Percentiles rank a stretch among this genome's conserved stretches.
Evolutionary conservation across 331 rosid species (phyloP).

Genomic region (Acacia concinna): DNA sequence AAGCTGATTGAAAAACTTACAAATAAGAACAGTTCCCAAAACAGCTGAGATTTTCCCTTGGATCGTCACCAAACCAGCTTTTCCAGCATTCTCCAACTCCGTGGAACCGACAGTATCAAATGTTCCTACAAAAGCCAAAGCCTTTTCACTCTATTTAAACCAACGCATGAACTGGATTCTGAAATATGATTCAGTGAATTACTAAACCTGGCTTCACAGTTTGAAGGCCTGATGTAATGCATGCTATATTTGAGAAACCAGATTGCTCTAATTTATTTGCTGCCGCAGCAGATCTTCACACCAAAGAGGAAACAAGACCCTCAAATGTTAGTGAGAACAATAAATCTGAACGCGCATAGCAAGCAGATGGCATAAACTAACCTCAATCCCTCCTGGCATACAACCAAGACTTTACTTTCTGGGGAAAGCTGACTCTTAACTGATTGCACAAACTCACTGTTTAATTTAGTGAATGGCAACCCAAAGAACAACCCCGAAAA

Average conservation of each 20-base stretch:
- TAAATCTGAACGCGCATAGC: not conserved
- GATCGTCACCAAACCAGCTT: conserved; percentile 82
- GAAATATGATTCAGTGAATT: not conserved
- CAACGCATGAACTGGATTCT: not conserved
- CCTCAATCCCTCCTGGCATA: conserved; percentile 98
- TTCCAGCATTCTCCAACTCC: conserved; percentile 88
- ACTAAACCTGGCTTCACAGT: conserved; percentile 68
- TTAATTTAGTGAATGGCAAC: conserved; percentile 76
- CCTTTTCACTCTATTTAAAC: conserved; percentile 4
- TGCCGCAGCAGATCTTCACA: conserved; percentile 82
- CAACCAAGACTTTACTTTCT: conserved; percentile 69
- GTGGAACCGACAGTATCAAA: conserved; percentile 79
- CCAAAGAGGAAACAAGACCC: conserved; percentile 34
- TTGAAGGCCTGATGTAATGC: conserved; percentile 90
- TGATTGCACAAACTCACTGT: conserved; percentile 74
- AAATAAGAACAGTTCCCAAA: conserved; percentile 83
- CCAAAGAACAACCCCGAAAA: conserved; percentile 91
- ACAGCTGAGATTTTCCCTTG: conserved; percentile 93
- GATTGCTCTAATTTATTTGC: conserved; percentile 71
- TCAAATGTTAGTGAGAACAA: conserved; percentile 25
- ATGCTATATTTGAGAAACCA: conserved; percentile 73
- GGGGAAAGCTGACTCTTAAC: conserved; percentile 68
- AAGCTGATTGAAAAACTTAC: conserved; percentile 55
- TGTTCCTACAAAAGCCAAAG: conserved; percentile 51
- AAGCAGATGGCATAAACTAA: conserved; percentile 37